Percentiles rank a stretch among this genome's conserved stretches.
Conservation (phyloP, 768 basidiomycete genomes). For the Basidioascus undulatus region DNA sequence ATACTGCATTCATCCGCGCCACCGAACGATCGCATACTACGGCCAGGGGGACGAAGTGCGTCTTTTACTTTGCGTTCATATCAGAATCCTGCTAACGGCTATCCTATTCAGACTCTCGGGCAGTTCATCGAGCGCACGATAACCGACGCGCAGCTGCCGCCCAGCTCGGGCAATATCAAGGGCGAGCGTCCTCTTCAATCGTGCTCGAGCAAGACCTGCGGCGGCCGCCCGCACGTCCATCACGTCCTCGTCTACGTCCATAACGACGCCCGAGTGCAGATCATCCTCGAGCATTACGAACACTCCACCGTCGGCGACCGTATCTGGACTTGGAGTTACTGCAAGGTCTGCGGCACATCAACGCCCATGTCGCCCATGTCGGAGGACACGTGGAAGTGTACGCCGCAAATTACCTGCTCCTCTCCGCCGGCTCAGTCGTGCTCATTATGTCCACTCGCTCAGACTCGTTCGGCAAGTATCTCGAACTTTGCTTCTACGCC, state of each 20-base stretch:
- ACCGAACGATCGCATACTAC: constrained; percentile 65
- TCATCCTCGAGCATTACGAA: constrained; percentile 59
- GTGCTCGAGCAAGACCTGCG: constrained; percentile 65
- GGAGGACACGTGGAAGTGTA: constrained; percentile 32
- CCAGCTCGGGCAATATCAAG: constrained; percentile 46
- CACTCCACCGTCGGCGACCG: constrained; percentile 23
- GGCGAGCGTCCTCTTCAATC: constrained; percentile 25
- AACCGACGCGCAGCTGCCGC: constrained; percentile 35
- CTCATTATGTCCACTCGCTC: too few species aligned
- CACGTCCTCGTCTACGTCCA: constrained; percentile 86
- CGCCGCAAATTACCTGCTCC: too few species aligned
- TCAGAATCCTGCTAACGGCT: too few species aligned
- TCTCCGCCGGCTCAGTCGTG: too few species aligned
- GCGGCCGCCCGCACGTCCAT: constrained; percentile 46
- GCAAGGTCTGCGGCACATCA: constrained; percentile 49
- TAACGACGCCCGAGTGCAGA: constrained; percentile 52
- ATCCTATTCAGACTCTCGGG: constrained; percentile 75
- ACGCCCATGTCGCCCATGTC: constrained; percentile 75
- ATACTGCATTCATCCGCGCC: constrained; percentile 28
- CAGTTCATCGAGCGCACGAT: constrained; percentile 73
- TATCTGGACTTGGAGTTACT: constrained; percentile 66
- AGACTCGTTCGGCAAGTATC: constrained; percentile 86
- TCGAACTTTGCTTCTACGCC: constrained; percentile 89
- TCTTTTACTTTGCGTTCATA: too few species aligned
- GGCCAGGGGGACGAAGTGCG: constrained; percentile 36